Base-by-base conservation (phyloP, 768 basidiomycete genomes). In the Kwoniella sp. region DNA sequence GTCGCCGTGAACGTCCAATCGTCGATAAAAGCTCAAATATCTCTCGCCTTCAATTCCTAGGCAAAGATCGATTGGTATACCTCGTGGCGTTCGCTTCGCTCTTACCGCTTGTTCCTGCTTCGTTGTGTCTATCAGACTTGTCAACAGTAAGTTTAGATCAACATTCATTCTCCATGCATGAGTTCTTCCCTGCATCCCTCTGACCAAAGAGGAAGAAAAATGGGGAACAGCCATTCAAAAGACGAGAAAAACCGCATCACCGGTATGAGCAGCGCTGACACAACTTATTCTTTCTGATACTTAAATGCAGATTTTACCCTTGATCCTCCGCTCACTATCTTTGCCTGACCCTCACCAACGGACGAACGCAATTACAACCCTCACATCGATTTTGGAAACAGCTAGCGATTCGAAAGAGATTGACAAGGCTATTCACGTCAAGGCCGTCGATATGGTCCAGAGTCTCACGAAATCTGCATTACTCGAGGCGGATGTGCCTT, bases 51-150 rank as follows among this genome's bases (percentile, higher is more conserved):
- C 25, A 6, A 13, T 15, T 54, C 26, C 15, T n/a, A 68, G 61
- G 67, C 3, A 65, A 64, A 65, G 64, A 52, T 13, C 53, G 73
- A 83, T 63, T 89, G 87, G 86, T 91, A 1, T 87, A 89, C 76
- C 85, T 98, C 1, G 87, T 92, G 36, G 92, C 92, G 2, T 83
- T 98, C 27, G 87, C 90, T 0, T 88, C 88, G 22, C 82, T 98
- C 9, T 85, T 97, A 67, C 87, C 86, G 64, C 85, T 89, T 8
- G 85, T 91, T 15, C 92, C 94, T 0, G 88, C 89, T 65, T 83
- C 87, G 2, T 81, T 90, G 15, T 92, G 91, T 71, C 81, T 83
- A 6, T 83, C 87, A 24, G 85, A 91, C 68, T 85, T 98, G 78
- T 78, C 88, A 0, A 80, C 77, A 47, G 83, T 83, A 19, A 54